Evolutionary conservation across 2,329 filamentous ascomycete genomes (phyloP).

Genomic region (Tolypocladium endophyticum): DNA sequence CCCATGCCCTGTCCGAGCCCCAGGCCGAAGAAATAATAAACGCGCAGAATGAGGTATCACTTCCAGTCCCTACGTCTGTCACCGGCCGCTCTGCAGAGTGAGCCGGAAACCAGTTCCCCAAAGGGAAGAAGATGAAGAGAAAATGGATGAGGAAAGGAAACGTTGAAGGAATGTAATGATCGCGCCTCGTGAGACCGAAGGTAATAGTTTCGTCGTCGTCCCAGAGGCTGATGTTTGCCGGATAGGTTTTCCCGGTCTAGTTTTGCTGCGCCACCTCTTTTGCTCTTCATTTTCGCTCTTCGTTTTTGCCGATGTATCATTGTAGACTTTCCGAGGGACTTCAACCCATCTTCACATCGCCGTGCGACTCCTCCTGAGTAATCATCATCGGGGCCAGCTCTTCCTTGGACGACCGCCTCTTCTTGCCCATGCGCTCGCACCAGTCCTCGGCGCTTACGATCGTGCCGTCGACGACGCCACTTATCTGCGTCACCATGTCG

Average conservation of each 20-base stretch:
- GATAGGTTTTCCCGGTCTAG: not conserved
- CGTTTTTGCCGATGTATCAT: not conserved
- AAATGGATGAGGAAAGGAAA: not conserved
- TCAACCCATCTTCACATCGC: constrained; percentile 15
- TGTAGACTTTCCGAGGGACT: not conserved
- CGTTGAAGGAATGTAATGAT: not conserved
- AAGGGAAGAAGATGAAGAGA: not conserved
- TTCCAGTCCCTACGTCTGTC: not conserved
- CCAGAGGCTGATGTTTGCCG: not conserved
- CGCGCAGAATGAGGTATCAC: not conserved
- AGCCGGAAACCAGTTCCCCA: not conserved
- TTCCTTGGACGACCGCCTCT: constrained; percentile 13
- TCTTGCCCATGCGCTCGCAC: constrained; percentile 64
- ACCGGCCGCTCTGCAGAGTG: not conserved
- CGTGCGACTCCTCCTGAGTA: constrained; percentile 1
- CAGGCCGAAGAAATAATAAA: not conserved
- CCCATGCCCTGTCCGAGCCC: not conserved
- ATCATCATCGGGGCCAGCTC: constrained; percentile 11
- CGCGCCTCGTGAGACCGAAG: not conserved
- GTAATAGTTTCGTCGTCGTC: not conserved
- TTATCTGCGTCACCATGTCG: constrained; percentile 91
- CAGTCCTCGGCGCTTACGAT: constrained; percentile 85
- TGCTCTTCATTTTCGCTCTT: not conserved
- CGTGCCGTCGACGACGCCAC: constrained; percentile 76
- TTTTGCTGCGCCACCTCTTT: not conserved